Base-by-base conservation (phyloP, 768 basidiomycete species). In the Coprinopsis strossmayeri region DNA sequence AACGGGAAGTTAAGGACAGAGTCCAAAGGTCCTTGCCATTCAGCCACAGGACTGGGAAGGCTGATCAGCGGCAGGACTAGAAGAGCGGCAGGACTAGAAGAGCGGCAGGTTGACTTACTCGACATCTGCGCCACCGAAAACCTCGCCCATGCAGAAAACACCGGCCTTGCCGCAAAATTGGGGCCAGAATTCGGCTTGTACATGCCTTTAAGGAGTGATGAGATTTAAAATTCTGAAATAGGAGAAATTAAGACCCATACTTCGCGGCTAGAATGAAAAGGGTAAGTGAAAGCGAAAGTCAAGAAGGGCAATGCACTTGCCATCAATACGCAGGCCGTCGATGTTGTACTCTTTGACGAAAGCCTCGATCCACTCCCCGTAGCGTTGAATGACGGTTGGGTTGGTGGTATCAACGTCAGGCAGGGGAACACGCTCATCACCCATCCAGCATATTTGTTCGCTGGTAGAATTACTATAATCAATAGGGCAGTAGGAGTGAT, bases 261-360 rank as follows among this genome's bases (percentile, higher is more conserved):
- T 73, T 73, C 34, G 75, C 71, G 46, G 74, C 71, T 74, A 48
- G 32, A 38, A 34, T n/a, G 45, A 41, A 44, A 44, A 40, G 42
- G 59, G 57, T 27, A 58, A 69, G 30, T 15, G n/a, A n/a, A 69
- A 68, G 66, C 20, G 65, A 65, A 48, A 64, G 62, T 65, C 39
- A 24, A 11, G 18, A 34, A 38, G 17, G 23, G 37, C 2, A 47
- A 23, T 27, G 15, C n/a, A 53, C 66, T 48, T 54, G 71, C 71
- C 87, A 60, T 92, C 91, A 61, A 93, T 86, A 42, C 91, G 82
- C 50, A 94, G 77, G n/a, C 90, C 87, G 61, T 93, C 91, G 51
- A 94, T 82, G 24, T 67, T 67, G 61, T 86, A 91, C 52, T 82
- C 79, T 48, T 76, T 53, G 25, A 92, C 84, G 15, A 92, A 69